Evolutionary conservation across 2,329 filamentous ascomycete species (phyloP).

Genomic region (Bretziella fagacearum): DNA sequence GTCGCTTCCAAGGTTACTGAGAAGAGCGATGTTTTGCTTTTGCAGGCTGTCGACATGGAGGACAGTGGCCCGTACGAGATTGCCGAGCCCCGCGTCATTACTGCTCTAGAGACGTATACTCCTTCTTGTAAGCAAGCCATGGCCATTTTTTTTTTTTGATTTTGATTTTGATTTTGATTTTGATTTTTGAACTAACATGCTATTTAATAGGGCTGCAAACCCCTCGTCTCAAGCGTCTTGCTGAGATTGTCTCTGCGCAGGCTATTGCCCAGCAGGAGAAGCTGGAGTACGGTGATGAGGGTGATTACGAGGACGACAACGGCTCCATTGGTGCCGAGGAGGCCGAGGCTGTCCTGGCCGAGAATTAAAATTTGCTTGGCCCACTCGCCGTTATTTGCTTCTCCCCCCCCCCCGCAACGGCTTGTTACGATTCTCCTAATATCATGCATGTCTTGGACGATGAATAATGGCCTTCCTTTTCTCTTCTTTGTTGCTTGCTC

Average conservation of each 20-base stretch:
- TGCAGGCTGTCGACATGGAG: slow-evolving; percentile 96
- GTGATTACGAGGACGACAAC: slow-evolving; percentile 32
- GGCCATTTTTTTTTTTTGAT: slow-evolving; percentile 9
- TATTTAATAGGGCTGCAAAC: slow-evolving; percentile 70
- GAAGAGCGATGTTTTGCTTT: slow-evolving; percentile 88
- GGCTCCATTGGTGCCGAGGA: slow-evolving; percentile 16
- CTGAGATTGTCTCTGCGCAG: slow-evolving; percentile 95
- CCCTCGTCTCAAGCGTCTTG: slow-evolving; percentile 79
- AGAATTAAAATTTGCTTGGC: slow-evolving; percentile 13
- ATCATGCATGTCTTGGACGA: background rate
- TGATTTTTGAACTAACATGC: slow-evolving; percentile 19
- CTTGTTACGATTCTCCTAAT: slow-evolving; percentile 1
- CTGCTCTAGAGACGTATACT: slow-evolving; percentile 92
- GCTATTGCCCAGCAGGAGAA: slow-evolving; percentile 92
- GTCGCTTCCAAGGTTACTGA: slow-evolving; percentile 93
- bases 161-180: slow-evolving; percentile 21
- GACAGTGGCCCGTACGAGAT: slow-evolving; percentile 98
- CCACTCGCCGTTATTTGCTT: background rate
- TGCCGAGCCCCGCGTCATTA: slow-evolving; percentile 88
- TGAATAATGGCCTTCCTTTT: background rate
- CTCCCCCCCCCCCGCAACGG: background rate
- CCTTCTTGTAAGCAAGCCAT: slow-evolving; percentile 59
- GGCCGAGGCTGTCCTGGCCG: slow-evolving; percentile 13
- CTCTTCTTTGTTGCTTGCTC: slow-evolving; percentile 1
- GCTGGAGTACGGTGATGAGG: slow-evolving; percentile 38